These are phyloP conservation scores for Populus deltoides DNA, from an alignment of 345 rosid species.

Conservation along the genomic window DNA sequence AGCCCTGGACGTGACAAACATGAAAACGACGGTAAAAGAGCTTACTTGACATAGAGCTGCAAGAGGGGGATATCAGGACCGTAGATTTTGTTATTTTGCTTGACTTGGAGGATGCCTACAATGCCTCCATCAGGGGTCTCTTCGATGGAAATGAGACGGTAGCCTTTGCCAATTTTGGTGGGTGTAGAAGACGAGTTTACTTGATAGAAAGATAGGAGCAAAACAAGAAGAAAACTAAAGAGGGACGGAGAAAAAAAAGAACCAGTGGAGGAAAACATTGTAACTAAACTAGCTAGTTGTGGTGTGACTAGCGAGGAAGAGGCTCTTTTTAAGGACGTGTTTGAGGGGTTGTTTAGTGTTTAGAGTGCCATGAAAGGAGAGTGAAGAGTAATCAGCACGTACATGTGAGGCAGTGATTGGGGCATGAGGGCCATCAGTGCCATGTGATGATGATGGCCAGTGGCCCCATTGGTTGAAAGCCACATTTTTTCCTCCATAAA, in stretches of 20 bases:
- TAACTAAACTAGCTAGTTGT: neutral
- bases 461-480: neutral
- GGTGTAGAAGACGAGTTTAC: conserved; percentile 25
- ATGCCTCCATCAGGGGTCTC: conserved; percentile 77
- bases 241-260: neutral
- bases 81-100: conserved; percentile 62
- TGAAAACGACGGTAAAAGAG: neutral
- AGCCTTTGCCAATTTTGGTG: conserved; percentile 73
- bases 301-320: neutral
- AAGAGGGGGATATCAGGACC: conserved; percentile 77
- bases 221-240: conserved; percentile 21
- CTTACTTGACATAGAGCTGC: conserved; percentile 84
- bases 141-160: conserved; percentile 73
- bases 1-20: neutral
- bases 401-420: conserved; percentile 4
- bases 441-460: conserved; percentile 15
- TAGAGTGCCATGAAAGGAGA: neutral
- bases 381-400: neutral
- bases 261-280: conserved; percentile 10
- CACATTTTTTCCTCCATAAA: neutral
- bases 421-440: neutral
- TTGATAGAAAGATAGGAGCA: conserved; percentile 34
- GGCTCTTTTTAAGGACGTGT: neutral
- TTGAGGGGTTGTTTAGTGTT: too few species aligned
- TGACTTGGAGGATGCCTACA: conserved; percentile 76